Percentiles rank a stretch among this genome's conserved stretches.
These are phyloP conservation scores for Candida pseudoviswanathii DNA, from an alignment of 1,139 yeast genomes.

Conservation along the genomic window DNA sequence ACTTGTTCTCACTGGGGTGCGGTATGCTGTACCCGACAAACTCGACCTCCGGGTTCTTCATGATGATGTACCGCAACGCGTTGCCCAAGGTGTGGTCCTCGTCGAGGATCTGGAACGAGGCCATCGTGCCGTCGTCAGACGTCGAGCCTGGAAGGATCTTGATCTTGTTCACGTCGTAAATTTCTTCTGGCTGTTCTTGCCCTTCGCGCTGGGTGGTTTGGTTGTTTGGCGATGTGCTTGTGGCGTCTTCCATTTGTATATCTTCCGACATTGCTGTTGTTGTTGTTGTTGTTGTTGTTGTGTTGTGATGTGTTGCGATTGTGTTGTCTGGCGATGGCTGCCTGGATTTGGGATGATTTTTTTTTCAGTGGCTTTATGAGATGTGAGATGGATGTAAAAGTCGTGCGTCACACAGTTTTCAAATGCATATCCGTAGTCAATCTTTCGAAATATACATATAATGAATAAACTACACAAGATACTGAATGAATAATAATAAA, in stretches of 20 bases:
- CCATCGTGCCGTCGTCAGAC: conserved; percentile 94
- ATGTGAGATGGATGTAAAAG: not conserved
- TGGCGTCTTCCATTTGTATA: conserved; percentile 8
- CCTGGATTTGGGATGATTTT: not conserved
- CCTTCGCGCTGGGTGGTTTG: not conserved
- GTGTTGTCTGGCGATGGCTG: not conserved
- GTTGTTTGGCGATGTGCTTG: not conserved
- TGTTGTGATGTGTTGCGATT: not conserved
- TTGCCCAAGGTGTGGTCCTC: conserved; percentile 97
- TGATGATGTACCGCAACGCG: conserved; percentile 87
- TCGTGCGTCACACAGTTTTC: not conserved
- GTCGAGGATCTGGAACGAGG: conserved; percentile 87
- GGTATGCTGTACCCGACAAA: conserved; percentile 98
- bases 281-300: not conserved
- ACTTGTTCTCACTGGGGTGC: conserved; percentile 93
- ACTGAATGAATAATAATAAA: too few relatives aligned
- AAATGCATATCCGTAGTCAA: too few relatives aligned
- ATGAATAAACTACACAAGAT: too few relatives aligned
- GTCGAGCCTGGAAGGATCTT: conserved; percentile 81
- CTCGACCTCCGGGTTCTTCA: conserved; percentile 97
- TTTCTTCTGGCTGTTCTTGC: conserved; percentile 31
- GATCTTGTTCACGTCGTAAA: conserved; percentile 53
- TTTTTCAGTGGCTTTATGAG: not conserved
- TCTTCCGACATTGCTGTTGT: conserved; percentile 11
- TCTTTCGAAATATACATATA: too few relatives aligned